phyloP scores from a whole-genome alignment of 2,329 filamentous ascomycete genomes.

The Aurifilum marmelostoma region DNA sequence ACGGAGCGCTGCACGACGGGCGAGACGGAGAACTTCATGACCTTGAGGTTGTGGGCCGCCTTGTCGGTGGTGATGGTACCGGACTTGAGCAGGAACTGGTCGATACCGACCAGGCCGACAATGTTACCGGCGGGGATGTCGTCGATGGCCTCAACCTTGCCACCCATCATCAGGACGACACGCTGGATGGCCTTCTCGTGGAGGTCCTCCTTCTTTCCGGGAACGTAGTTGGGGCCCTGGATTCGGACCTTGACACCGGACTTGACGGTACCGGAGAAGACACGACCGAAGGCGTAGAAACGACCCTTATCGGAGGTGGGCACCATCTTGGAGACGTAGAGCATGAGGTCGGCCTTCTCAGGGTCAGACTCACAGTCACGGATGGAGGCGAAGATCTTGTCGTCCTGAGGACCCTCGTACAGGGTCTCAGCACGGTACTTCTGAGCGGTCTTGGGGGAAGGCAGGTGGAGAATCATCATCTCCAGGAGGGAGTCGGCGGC shows the following conservation, averaged over 20 bases:
- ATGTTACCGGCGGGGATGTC: slow-evolving; percentile 99
- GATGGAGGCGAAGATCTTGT: slow-evolving; percentile 93
- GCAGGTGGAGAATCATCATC: slow-evolving; percentile 99
- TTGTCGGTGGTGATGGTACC: slow-evolving; percentile 98
- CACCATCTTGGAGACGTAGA: slow-evolving; percentile 99
- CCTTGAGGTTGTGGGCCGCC: slow-evolving; percentile 99
- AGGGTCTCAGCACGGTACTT: slow-evolving; percentile 97
- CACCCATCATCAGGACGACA: slow-evolving; percentile 99
- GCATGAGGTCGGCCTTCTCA: slow-evolving; percentile 92
- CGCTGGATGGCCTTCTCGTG: slow-evolving; percentile 99
- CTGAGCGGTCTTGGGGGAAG: slow-evolving; percentile 94
- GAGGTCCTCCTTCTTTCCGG: slow-evolving; percentile 98
- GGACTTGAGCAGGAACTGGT: slow-evolving; percentile 99
- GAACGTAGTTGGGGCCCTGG: slow-evolving; percentile 97
- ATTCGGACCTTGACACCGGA: slow-evolving; percentile 99
- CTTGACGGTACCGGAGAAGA: slow-evolving; percentile 97
- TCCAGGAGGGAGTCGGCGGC: slow-evolving; percentile 97
- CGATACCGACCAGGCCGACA: slow-evolving; percentile 97
- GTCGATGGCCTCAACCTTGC: slow-evolving; percentile 97
- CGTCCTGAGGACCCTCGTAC: slow-evolving; percentile 95
- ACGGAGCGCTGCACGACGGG: slow-evolving; percentile 98
- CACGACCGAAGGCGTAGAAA: slow-evolving; percentile 99
- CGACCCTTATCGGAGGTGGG: slow-evolving; percentile 99
- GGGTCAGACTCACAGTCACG: slow-evolving; percentile 85
- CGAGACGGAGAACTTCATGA: slow-evolving; percentile 99